Conservation (phyloP, 345 rosid genomes). For the Salix udensis region DNA sequence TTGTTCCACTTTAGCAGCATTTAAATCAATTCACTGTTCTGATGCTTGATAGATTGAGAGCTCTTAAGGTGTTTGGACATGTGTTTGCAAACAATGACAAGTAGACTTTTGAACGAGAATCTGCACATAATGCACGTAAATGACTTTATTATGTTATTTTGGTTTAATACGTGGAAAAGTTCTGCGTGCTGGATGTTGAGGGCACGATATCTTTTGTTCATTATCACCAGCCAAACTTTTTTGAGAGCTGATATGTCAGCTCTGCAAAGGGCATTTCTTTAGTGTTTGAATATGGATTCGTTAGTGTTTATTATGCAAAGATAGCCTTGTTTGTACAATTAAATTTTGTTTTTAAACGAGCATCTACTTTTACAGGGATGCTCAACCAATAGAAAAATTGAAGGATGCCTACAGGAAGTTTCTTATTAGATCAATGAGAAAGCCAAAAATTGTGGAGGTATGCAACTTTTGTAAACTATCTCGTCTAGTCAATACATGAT, state of each 20-base stretch:
- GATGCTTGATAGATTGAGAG: neutral
- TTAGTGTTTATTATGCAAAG: neutral
- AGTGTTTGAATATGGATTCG: neutral
- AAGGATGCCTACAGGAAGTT: slow-evolving; percentile 74
- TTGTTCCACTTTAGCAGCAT: neutral
- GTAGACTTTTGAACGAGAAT: neutral
- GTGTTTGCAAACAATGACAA: neutral
- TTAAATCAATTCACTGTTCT: neutral
- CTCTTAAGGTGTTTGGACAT: neutral
- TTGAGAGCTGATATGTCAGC: neutral
- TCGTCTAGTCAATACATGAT: neutral
- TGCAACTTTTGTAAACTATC: slow-evolving; percentile 9
- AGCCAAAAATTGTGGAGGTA: slow-evolving; percentile 48
- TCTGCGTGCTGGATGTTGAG: neutral
- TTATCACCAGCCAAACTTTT: neutral
- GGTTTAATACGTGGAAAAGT: neutral
- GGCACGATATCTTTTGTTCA: neutral
- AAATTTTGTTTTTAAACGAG: neutral
- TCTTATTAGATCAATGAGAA: slow-evolving; percentile 62
- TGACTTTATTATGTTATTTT: neutral
- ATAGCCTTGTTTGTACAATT: neutral
- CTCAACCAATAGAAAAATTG: slow-evolving; percentile 69
- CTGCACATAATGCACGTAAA: neutral
- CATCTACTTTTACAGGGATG: slow-evolving; percentile 43
- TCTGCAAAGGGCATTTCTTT: neutral